Conservation (phyloP, 2,329 filamentous ascomycete species). For the Neofusicoccum sp. region DNA sequence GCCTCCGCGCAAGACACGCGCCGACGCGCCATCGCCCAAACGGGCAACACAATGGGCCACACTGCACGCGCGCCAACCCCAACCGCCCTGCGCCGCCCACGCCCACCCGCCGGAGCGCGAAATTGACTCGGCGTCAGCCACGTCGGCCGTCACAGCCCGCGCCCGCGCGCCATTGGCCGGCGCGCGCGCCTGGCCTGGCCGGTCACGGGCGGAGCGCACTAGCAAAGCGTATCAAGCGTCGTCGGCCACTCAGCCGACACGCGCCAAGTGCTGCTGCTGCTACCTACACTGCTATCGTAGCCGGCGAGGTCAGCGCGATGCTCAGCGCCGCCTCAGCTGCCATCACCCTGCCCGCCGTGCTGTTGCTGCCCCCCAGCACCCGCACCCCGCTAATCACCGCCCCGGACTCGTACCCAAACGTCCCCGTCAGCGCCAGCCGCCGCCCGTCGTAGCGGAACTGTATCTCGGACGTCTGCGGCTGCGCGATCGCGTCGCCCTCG, state of each 20-base stretch:
- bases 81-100: not conserved
- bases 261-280: not conserved
- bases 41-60: constrained; percentile 9
- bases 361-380: constrained; percentile 26
- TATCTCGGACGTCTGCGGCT: constrained; percentile 56
- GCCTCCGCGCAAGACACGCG: not conserved
- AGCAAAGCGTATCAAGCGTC: not conserved
- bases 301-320: not conserved
- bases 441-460: constrained; percentile 59
- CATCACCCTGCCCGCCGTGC: not conserved
- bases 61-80: not conserved
- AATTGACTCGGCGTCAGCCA: constrained; percentile 8
- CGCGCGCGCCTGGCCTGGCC: not conserved
- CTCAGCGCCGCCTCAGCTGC: not conserved
- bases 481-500: constrained; percentile 68
- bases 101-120: not conserved
- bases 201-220: not conserved
- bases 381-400: constrained; percentile 28
- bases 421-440: constrained; percentile 51
- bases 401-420: constrained; percentile 51
- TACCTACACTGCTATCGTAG: not conserved
- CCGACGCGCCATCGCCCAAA: constrained; percentile 10
- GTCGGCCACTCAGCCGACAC: not conserved
- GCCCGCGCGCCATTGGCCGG: not conserved
- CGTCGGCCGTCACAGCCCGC: not conserved